Conservation (phyloP, 768 basidiomycete genomes). For the Flagelloscypha sp. region DNA sequence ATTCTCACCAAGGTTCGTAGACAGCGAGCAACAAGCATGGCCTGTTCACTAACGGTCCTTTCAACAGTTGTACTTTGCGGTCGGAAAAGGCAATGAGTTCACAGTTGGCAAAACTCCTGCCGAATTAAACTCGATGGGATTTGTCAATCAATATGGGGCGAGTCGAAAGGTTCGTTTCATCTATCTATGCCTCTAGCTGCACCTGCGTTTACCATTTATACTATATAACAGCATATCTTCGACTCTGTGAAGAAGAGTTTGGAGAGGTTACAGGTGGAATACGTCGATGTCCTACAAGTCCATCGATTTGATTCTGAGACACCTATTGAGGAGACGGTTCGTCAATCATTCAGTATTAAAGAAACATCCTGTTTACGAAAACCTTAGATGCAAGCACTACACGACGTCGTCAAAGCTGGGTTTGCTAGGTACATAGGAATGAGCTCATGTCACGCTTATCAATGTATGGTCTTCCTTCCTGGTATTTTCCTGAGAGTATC, state of each 20-base stretch:
- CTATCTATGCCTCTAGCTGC: background rate
- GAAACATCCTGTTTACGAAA: background rate
- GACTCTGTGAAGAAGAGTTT: conserved; percentile 36
- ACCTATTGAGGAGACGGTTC: conserved; percentile 37
- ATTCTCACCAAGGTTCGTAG: conserved; percentile 42
- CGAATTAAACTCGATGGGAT: conserved; percentile 30
- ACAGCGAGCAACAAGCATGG: no score
- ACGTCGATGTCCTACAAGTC: conserved; percentile 50
- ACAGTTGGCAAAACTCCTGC: background rate
- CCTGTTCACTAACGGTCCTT: background rate
- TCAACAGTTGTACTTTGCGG: background rate
- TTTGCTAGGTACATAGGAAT: conserved; percentile 36
- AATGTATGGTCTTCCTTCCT: conserved; percentile 16
- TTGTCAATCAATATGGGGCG: conserved; percentile 39
- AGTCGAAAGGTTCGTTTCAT: conserved; percentile 29
- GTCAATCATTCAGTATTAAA: background rate
- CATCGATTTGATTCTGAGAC: conserved; percentile 43
- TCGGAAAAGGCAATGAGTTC: background rate
- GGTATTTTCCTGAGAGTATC: background rate
- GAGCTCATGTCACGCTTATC: conserved; percentile 33
- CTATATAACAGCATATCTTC: conserved; percentile 57
- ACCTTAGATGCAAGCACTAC: conserved; percentile 39
- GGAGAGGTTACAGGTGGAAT: conserved; percentile 36
- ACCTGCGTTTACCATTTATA: background rate
- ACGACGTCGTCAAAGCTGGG: conserved; percentile 41